phyloP scores from a whole-genome alignment of 768 basidiomycete genomes.

The Mycena maculata region DNA sequence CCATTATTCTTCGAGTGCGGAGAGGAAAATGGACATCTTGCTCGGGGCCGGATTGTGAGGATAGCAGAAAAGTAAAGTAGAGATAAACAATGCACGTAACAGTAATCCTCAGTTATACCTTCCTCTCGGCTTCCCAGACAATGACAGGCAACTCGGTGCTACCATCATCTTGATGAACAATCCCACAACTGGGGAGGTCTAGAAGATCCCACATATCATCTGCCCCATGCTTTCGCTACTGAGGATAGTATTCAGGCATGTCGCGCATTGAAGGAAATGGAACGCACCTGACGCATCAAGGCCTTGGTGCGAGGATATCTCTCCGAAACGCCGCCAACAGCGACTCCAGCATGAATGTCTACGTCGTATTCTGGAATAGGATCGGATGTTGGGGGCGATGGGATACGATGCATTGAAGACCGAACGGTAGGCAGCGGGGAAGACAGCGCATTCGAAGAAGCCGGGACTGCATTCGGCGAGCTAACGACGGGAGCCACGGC shows the following conservation, averaged over 20 bases:
- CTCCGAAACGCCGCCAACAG: constrained; percentile 11
- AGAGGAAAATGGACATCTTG: constrained; percentile 55
- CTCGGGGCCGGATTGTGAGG: constrained; percentile 26
- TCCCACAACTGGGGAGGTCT: constrained; percentile 31
- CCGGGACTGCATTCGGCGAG: neutral
- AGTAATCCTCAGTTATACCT: constrained; percentile 1
- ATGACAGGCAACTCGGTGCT: constrained; percentile 23
- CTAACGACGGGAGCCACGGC: neutral
- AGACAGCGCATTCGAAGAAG: neutral
- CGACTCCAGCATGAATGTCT: neutral
- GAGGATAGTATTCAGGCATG: constrained; percentile 13
- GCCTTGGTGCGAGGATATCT: constrained; percentile 23
- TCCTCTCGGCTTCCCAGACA: constrained; percentile 17
- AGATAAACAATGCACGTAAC: neutral
- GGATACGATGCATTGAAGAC: constrained; percentile 10
- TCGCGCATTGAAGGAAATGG: neutral
- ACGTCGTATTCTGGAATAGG: constrained; percentile 15
- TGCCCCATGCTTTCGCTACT: constrained; percentile 29
- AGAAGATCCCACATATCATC: constrained; percentile 27
- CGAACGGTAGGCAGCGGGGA: constrained; percentile 2
- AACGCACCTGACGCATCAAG: constrained; percentile 27
- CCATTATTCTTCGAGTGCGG: constrained; percentile 66
- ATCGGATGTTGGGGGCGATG: constrained; percentile 29
- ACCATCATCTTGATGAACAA: constrained; percentile 17
- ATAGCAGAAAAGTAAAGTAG: neutral